Evolutionary conservation across 2,329 filamentous ascomycete genomes (phyloP).

Genomic region (Pseudocercospora fijiensis): DNA sequence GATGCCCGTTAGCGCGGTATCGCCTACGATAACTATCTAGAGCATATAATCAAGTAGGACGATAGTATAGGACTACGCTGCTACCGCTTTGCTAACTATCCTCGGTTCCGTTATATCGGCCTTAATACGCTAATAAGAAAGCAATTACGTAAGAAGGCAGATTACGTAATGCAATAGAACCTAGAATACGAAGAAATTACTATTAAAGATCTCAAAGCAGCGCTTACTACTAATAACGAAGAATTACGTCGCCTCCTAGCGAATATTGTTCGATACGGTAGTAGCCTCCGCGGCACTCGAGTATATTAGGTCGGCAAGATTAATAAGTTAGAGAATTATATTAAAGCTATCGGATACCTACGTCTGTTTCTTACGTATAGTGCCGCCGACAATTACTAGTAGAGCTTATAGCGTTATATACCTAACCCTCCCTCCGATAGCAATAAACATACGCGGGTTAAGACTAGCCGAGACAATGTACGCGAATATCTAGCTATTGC

Average conservation of each 20-base stretch:
- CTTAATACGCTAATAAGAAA: neutral
- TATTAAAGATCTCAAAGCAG: neutral
- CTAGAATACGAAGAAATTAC: neutral
- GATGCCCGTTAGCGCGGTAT: neutral
- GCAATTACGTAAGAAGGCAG: neutral
- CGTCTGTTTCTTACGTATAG: neutral
- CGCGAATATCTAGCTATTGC: neutral
- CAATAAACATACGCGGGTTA: neutral
- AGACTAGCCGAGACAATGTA: neutral
- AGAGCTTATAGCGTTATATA: neutral
- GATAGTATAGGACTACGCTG: neutral
- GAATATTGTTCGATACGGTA: neutral
- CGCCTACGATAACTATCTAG: neutral
- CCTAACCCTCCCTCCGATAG: neutral
- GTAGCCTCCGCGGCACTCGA: neutral
- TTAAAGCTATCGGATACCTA: neutral
- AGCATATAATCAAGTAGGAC: neutral
- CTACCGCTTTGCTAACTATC: neutral
- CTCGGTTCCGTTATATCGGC: neutral
- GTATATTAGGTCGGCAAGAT: neutral
- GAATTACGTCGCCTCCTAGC: neutral
- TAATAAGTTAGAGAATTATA: neutral
- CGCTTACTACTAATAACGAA: neutral
- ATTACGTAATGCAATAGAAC: neutral
- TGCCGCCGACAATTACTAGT: neutral